Conservation (phyloP, 1,284 basidiomycete species). For the Rhodotorula glutinis region DNA sequence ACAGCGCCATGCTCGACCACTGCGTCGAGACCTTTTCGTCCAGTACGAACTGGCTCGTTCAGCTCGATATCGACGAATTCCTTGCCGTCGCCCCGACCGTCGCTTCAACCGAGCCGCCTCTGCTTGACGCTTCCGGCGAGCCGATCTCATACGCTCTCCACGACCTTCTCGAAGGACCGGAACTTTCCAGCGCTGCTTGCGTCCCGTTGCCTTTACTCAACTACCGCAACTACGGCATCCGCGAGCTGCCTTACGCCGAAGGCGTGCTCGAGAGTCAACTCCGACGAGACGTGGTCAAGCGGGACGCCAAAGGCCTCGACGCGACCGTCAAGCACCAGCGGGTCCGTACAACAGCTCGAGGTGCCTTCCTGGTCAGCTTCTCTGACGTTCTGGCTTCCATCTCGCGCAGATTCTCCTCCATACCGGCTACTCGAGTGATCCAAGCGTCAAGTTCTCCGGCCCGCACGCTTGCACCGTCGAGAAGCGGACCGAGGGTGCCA, state of each 20-base stretch:
- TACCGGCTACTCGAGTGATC: conserved; percentile 15
- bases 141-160: conserved; percentile 21
- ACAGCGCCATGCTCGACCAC: conserved; percentile 26
- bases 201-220: conserved; percentile 28
- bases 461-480: conserved; percentile 24
- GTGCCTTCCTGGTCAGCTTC: neutral
- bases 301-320: conserved; percentile 9
- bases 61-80: conserved; percentile 35
- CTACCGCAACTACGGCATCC: conserved; percentile 29
- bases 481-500: neutral
- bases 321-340: neutral
- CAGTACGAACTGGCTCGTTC: conserved; percentile 25
- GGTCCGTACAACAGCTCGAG: neutral
- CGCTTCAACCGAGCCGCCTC: conserved; percentile 12
- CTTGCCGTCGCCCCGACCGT: conserved; percentile 13
- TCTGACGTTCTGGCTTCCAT: too few species aligned
- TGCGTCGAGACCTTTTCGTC: conserved; percentile 18
- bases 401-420: conserved; percentile 25
- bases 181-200: conserved; percentile 20
- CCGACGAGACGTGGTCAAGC: conserved; percentile 23
- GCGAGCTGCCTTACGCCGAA: conserved; percentile 14
- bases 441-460: conserved; percentile 22
- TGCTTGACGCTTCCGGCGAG: neutral
- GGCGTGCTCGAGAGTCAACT: conserved; percentile 29
- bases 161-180: conserved; percentile 19